Evolutionary conservation across 495 filamentous ascomycete species (phyloP), one percentile per base, ranked within the genome.

Genomic region (Diplogelasinospora grovesii): DNA sequence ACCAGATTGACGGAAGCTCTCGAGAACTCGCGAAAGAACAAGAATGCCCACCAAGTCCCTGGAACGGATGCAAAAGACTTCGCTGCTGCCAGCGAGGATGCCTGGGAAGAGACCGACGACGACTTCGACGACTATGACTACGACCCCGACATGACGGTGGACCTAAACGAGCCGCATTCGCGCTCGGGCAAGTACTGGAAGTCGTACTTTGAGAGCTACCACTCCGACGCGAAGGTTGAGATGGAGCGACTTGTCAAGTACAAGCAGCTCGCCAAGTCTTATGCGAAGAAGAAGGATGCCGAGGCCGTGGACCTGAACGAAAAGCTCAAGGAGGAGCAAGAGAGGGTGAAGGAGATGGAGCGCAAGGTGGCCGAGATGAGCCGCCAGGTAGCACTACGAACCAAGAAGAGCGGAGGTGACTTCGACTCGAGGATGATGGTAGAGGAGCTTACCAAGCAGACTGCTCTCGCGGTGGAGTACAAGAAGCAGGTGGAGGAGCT

Each of bases 111-210:
- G 24, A 45, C 56, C 16, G 61, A 58, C 28, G 49, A 46, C 20
- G 44, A 66, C 35, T n/a, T n/a, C n/a, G n/a, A n/a, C n/a, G 49
- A 60, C 22, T 59, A 34, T 28, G 57, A 63, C 23, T 48, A 37
- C 21, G 59, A 46, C 22, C 62, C 73, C 23, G 85, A 94, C 39
- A 60, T 78, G 16, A 92, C 86, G 0, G 63, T 81, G 25, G 89
- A 96, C 57, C 64, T 94, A 36, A 77, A 82, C 36, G 78, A 85
- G 30, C 89, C 92, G 4, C 77, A 79, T 27, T 93, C 88, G 2
- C 76, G 82, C 48, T 94, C 88, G 2, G 89, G 89, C 2, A 81
- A 82, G 56, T 95, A 90, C 61, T 98, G 92, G 92, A 97, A 97
- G 58, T 74, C 78, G 8, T 80, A 94, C 57, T 94, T 85, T 52